phyloP scores from a whole-genome alignment of 1,284 basidiomycete genomes.

The Naganishia sp. region DNA sequence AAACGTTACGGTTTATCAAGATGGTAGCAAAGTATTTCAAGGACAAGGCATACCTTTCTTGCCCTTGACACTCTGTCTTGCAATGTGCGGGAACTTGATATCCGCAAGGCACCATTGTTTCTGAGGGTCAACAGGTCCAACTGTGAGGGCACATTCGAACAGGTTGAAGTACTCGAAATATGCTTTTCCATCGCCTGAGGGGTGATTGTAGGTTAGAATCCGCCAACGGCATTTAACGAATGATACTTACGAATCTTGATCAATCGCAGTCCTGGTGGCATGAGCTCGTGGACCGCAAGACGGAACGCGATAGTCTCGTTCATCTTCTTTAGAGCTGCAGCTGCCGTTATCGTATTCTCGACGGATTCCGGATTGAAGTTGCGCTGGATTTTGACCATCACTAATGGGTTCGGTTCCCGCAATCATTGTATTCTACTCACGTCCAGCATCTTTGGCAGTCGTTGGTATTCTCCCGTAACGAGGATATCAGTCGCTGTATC shows the following conservation, averaged over 20 bases:
- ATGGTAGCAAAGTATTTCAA: no score
- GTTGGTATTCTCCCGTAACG: conserved; percentile 25
- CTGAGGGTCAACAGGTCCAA: conserved; percentile 24
- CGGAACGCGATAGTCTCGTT: conserved; percentile 27
- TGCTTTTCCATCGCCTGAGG: conserved; percentile 28
- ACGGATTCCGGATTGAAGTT: conserved; percentile 13
- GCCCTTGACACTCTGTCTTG: conserved; percentile 26
- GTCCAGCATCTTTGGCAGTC: conserved; percentile 21
- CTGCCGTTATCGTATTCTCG: conserved; percentile 3
- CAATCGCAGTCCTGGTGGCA: conserved; percentile 16
- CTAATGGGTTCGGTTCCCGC: not conserved
- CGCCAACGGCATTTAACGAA: not conserved
- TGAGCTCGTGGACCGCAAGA: conserved; percentile 16
- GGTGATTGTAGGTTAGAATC: not conserved
- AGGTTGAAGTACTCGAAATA: conserved; percentile 24
- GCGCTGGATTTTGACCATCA: not conserved
- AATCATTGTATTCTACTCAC: not conserved
- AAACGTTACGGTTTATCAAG: not conserved
- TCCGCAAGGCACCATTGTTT: conserved; percentile 29
- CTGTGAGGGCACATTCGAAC: conserved; percentile 29
- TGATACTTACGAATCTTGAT: conserved; percentile 17
- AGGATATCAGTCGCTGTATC: conserved; percentile 26
- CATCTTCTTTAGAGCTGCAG: conserved; percentile 19
- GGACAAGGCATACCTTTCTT: conserved; percentile 8
- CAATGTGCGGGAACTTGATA: conserved; percentile 26